Base-by-base conservation (phyloP, 169 alveolate genomes). In the Cryptosporidium tyzzeri region DNA sequence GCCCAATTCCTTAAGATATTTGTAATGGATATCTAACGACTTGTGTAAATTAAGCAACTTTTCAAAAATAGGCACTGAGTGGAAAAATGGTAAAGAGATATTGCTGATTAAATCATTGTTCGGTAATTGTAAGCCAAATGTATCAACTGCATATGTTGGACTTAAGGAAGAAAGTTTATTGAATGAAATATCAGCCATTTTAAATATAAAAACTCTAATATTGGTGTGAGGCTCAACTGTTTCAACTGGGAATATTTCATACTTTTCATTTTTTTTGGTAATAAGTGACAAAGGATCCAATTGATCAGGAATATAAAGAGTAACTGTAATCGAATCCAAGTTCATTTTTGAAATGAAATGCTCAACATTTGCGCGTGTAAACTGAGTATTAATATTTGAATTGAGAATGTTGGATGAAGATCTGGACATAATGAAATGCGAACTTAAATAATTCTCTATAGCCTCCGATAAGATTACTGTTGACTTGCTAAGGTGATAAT, bases 41-140 rank as follows among this genome's bases (percentile, higher is more conserved):
- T 55, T 71, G 29, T 71, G 85, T 3, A 71, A 16, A 26, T 48
- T 33, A 50, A 33, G 26, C 7, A 71, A 29, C 45, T 45, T 50
- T 4, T 50, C 21, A 1, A 44, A 50, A 21, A 71, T 45, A 12
- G 69, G 67, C n/a, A 1, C 4, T 4, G 67, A 48, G 7, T 26
- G 21, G 65, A 71, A 71, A 3, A 14, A n/a, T 1, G 85, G 85
- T 16, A 50, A 35, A 71, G 45, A 23, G 1, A 55, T 10, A 9
- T 37, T 1, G n/a, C 41, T 50, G 9, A 55, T 50, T 6, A 51
- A 35, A 1, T 71, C 45, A 39, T 29, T 26, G 18, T 71, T 45
- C 10, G 67, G 33, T 29, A 55, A 29, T 10, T 31, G 29, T n/a
- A 71, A 6, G 4, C 61, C 85, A 59, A 14, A 71, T 29, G 69